Evolutionary conservation across 768 basidiomycete species (phyloP).

Genomic region (Xerocomus spinulosus): DNA sequence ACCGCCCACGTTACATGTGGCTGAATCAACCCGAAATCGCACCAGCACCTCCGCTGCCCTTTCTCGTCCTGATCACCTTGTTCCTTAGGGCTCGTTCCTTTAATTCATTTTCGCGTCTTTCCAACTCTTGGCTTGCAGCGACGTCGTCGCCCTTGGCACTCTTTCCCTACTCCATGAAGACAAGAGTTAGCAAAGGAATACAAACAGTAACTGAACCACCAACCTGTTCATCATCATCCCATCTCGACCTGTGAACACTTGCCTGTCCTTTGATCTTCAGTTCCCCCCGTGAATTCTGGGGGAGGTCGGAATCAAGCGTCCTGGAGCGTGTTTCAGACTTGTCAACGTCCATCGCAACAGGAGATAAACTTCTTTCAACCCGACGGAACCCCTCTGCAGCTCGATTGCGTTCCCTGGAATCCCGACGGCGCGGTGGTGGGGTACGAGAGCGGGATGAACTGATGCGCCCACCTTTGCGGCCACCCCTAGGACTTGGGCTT

Average conservation of each 20-base stretch:
- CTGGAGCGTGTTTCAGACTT: constrained; percentile 19
- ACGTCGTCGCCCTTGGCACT: constrained; percentile 3
- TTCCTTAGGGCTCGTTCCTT: constrained; percentile 80
- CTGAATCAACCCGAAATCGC: constrained; percentile 18
- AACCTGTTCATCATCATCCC: constrained; percentile 41
- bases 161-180: constrained; percentile 20
- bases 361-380: constrained; percentile 26
- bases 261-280: constrained; percentile 76
- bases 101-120: constrained; percentile 69
- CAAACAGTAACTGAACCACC: constrained; percentile 8
- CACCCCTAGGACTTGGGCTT: constrained; percentile 37
- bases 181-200: constrained; percentile 4
- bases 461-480: constrained; percentile 24
- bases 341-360: constrained; percentile 22
- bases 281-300: constrained; percentile 39
- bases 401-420: constrained; percentile 26
- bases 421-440: constrained; percentile 30
- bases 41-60: constrained; percentile 34
- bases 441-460: constrained; percentile 36
- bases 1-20: constrained; percentile 12
- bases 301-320: constrained; percentile 28
- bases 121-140: constrained; percentile 44
- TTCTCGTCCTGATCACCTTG: constrained; percentile 73
- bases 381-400: constrained; percentile 17
- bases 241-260: constrained; percentile 50